Evolutionary conservation across 495 filamentous ascomycete genomes (phyloP), one percentile per base, ranked within the genome.

Genomic region (Aspergillus diversus): DNA sequence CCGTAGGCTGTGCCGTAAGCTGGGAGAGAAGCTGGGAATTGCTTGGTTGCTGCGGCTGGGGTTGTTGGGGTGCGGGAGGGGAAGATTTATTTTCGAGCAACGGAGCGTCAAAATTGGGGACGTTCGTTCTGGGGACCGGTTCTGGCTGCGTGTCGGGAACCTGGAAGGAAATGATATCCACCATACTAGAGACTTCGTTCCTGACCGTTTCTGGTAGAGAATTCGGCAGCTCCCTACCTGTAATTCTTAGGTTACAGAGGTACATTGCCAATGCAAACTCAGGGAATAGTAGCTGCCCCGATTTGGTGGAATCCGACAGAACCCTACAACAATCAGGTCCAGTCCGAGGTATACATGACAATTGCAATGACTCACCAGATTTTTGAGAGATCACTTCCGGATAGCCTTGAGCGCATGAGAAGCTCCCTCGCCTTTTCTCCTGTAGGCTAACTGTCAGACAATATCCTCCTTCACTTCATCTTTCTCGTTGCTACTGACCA

Each of bases 231-330:
- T 86, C 79, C 74, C 96, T 97, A 33, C 93, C 93, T 15, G 91
- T 91, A 15, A 97, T 81, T 75, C 90, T 92, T 66, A 98, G 70
- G 65, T 97, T 98, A 80, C 96, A 99, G 17, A 99, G 88, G 71
- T 99, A 99, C 96, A 99, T 97, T 47, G 96, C 92, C 53, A 99
- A 80, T 11, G 95, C 96, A 63, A 99, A 98, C 76, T 99, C 96
- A 33, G 96, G 96, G 76, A 99, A 99, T 65, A 97, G 89, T 46
- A 99, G 82, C 73, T 97, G 93, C 15, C 96, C 96, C 5, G 93
- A 94, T 78, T 94, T 93, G 9, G 96, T 99, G 2, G 96, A 97
- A 78, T 99, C 96, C 16, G 92, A 92, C n/a, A 99, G 76, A 13
- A 92, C 91, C 93, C 90, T 93, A 49, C 11, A 42, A 33, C 34